Evolutionary conservation across 495 filamentous ascomycete species (phyloP).

Genomic region (Alectoria sarmentosa): DNA sequence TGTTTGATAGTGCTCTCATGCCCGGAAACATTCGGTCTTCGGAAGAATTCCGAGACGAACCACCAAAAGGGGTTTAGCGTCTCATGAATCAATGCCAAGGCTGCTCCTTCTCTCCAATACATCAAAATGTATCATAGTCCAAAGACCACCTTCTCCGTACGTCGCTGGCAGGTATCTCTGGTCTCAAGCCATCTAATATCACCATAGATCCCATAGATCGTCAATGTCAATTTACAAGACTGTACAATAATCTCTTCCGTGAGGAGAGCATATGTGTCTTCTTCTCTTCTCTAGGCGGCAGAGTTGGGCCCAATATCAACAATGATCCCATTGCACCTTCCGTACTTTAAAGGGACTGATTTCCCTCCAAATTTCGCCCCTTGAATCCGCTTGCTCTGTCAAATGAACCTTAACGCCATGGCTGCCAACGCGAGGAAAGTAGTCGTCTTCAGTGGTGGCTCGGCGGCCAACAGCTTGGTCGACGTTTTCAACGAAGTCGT

Average conservation of each 20-base stretch:
- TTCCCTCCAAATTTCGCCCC: not conserved
- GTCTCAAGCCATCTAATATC: not conserved
- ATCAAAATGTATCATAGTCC: not conserved
- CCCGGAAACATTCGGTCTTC: too few species aligned
- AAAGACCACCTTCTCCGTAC: not conserved
- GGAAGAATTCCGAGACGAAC: not conserved
- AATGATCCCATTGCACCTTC: not conserved
- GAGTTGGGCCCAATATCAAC: not conserved
- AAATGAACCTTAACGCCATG: conserved; percentile 5
- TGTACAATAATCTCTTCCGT: not conserved
- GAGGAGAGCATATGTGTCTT: not conserved
- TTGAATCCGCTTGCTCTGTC: not conserved
- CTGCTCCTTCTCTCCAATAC: not conserved
- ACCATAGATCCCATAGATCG: not conserved
- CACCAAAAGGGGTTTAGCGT: not conserved
- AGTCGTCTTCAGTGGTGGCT: conserved; percentile 82
- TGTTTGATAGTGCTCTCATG: not conserved
- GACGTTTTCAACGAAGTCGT: conserved; percentile 77
- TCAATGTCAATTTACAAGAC: not conserved
- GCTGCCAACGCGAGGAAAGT: conserved; percentile 44
- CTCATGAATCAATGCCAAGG: not conserved
- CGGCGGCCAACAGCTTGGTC: conserved; percentile 87
- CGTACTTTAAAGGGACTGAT: not conserved
- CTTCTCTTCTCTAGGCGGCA: not conserved
- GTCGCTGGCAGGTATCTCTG: not conserved